Evolutionary conservation across 331 rosid species (phyloP).

Genomic region (Malus hybrid): DNA sequence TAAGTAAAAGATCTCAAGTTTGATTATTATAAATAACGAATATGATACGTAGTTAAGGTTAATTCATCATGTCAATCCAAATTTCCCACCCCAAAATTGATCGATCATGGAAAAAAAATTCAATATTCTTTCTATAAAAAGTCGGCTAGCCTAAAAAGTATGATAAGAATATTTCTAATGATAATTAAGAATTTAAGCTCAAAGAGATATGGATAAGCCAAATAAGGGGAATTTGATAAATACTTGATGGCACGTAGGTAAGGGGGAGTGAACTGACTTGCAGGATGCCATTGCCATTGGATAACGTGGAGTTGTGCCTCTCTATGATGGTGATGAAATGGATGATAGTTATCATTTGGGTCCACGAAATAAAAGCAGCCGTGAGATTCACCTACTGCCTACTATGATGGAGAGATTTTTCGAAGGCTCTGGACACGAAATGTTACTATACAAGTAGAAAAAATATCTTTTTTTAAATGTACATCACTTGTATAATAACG

Average conservation of each 20-base stretch:
- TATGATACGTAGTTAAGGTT: neutral
- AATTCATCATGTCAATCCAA: neutral
- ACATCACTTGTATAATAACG: no score
- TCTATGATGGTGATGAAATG: slow-evolving; percentile 18
- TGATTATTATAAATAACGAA: no score
- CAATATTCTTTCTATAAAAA: neutral
- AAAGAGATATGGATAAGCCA: neutral
- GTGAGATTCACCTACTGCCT: slow-evolving; percentile 28
- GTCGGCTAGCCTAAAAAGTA: neutral
- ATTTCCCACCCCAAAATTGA: neutral
- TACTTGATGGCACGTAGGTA: neutral
- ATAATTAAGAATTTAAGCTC: neutral
- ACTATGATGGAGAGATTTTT: no score
- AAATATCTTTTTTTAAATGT: no score
- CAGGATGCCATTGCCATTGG: neutral
- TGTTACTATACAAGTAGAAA: no score
- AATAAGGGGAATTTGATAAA: neutral
- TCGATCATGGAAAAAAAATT: no score
- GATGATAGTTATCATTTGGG: slow-evolving; percentile 43
- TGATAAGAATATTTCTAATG: neutral
- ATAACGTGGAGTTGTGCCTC: slow-evolving; percentile 22
- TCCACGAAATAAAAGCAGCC: slow-evolving; percentile 40
- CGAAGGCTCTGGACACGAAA: rapidly evolving
- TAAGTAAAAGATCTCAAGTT: no score
- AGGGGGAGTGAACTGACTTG: neutral